Conservation (phyloP, 441 rosid genomes). For the Hura crepitans region DNA sequence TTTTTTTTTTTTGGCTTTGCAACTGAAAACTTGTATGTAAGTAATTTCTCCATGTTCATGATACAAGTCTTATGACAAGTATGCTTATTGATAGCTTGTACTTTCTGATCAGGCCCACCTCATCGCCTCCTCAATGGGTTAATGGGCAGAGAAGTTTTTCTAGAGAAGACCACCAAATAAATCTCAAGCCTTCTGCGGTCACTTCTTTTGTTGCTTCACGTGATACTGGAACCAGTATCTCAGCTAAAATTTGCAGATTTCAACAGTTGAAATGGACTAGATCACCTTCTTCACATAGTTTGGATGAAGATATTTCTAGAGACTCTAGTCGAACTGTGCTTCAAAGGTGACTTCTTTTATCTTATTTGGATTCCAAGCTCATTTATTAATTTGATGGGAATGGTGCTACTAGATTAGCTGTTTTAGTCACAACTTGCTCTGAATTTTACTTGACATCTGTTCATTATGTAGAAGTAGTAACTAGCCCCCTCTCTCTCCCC, state of each 20-base stretch:
- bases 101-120: conserved; percentile 42
- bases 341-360: conserved; percentile 31
- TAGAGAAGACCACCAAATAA: conserved; percentile 38
- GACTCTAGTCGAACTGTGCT: conserved; percentile 29
- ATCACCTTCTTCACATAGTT: conserved; percentile 40
- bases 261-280: conserved; percentile 58
- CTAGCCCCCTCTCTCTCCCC: not conserved
- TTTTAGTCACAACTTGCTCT: not conserved
- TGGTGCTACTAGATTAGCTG: not conserved
- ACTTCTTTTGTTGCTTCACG: conserved; percentile 56
- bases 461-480: not conserved
- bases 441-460: not conserved
- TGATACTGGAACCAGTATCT: conserved; percentile 46
- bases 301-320: conserved; percentile 34
- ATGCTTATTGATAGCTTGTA: not conserved
- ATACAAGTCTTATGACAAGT: not conserved
- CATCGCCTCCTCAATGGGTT: conserved; percentile 42
- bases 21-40: not conserved
- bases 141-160: conserved; percentile 35
- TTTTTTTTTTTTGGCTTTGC: not conserved
- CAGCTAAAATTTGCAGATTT: conserved; percentile 51
- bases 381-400: not conserved
- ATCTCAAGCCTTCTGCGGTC: conserved; percentile 37
- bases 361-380: not conserved
- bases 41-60: conserved; percentile 1